phyloP scores from a whole-genome alignment of 2,329 filamentous ascomycete species.

The Fusarium sp. region DNA sequence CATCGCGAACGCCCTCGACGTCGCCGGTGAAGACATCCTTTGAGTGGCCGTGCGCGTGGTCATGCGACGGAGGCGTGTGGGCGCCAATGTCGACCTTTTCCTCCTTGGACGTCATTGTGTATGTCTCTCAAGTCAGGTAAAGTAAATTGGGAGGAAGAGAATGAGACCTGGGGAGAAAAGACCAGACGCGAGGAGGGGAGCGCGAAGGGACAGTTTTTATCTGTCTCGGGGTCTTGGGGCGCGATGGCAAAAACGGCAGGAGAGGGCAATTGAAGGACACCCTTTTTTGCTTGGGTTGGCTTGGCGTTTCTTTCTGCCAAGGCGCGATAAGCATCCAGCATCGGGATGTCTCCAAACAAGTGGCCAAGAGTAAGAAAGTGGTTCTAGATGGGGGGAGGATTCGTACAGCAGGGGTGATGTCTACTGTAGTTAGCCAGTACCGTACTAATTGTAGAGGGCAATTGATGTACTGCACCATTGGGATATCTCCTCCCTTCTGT shows the following conservation, averaged over 20 bases:
- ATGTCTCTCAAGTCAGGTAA: background rate
- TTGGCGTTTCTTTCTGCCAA: constrained; percentile 20
- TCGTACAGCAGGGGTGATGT: background rate
- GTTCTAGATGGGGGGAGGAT: constrained; percentile 18
- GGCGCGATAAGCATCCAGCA: constrained; percentile 28
- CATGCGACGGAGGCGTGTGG: constrained; percentile 28
- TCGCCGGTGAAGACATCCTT: constrained; percentile 17
- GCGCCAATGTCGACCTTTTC: constrained; percentile 37
- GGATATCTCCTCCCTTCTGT: background rate
- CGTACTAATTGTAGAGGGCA: background rate
- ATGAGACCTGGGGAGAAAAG: background rate
- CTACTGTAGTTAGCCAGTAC: background rate
- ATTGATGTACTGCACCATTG: background rate
- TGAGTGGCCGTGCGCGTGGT: constrained; percentile 5
- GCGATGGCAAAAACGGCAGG: constrained; percentile 45
- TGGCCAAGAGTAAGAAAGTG: constrained; percentile 1
- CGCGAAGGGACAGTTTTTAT: constrained; percentile 31
- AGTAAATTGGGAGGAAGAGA: background rate
- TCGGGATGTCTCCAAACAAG: background rate
- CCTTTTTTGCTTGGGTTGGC: background rate
- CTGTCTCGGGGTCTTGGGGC: background rate
- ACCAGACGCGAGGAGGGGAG: background rate
- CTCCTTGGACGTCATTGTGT: constrained; percentile 40
- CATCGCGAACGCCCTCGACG: constrained; percentile 27
- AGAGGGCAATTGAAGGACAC: constrained; percentile 7